Percentiles rank a stretch among this genome's conserved stretches.
Evolutionary conservation across 768 basidiomycete genomes (phyloP).

Genomic region (Phylloporus scabripes): DNA sequence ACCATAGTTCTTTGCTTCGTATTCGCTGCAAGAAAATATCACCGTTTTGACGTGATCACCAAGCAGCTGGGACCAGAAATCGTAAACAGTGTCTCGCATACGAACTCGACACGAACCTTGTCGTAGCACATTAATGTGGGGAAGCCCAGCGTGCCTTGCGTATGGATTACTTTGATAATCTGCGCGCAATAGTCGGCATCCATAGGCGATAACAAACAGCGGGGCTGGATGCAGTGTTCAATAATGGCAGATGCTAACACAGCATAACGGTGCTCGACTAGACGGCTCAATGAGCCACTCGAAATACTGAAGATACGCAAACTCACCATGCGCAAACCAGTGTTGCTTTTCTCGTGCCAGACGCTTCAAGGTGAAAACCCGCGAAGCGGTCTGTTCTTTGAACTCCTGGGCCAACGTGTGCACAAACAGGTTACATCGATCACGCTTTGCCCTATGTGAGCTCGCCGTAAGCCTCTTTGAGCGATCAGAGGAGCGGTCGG

Average conservation of each 20-base stretch:
- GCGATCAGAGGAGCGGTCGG: constrained; percentile 71
- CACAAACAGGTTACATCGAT: constrained; percentile 59
- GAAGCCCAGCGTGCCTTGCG: constrained; percentile 85
- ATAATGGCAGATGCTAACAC: constrained; percentile 60
- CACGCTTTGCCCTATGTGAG: constrained; percentile 56
- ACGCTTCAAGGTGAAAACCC: constrained; percentile 72
- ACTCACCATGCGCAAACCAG: constrained; percentile 70
- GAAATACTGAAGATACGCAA: not conserved
- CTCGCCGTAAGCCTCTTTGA: constrained; percentile 50
- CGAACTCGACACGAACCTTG: constrained; percentile 43
- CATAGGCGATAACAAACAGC: constrained; percentile 90
- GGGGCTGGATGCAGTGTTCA: constrained; percentile 90
- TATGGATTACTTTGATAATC: constrained; percentile 84
- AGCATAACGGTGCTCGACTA: constrained; percentile 34
- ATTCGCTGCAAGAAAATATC: constrained; percentile 91
- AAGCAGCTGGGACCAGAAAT: constrained; percentile 53
- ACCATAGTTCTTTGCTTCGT: constrained; percentile 95
- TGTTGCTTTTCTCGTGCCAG: constrained; percentile 71
- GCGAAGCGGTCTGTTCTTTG: constrained; percentile 68
- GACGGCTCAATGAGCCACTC: constrained; percentile 4
- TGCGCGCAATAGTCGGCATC: constrained; percentile 94
- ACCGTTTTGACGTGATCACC: constrained; percentile 79
- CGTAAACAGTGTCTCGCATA: not conserved
- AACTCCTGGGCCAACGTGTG: constrained; percentile 59
- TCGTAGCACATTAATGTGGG: constrained; percentile 82